A percentile compares a stretch with the other conserved stretches of the same genome.
Evolutionary conservation across 2,329 filamentous ascomycete genomes (phyloP).

Genomic region (Aspergillus piperis): DNA sequence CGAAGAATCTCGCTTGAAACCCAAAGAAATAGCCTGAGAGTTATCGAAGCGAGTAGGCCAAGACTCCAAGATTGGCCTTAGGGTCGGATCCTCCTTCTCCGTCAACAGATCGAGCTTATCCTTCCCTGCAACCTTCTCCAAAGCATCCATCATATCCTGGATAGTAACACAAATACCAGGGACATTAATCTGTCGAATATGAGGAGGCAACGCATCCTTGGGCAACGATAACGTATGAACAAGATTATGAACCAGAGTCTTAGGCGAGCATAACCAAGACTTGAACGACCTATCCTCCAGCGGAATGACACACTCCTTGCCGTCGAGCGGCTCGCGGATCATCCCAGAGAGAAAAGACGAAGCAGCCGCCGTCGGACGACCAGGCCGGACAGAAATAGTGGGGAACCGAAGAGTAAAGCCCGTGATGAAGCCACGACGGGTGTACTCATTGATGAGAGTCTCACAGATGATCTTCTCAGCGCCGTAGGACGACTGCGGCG

Average conservation of each 20-base stretch:
- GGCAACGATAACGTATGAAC: slow-evolving; percentile 51
- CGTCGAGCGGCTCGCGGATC: slow-evolving; percentile 63
- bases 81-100: slow-evolving; percentile 53
- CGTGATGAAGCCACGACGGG: slow-evolving; percentile 59
- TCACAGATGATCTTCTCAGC: slow-evolving; percentile 65
- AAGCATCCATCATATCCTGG: slow-evolving; percentile 58
- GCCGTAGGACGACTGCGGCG: slow-evolving; percentile 64
- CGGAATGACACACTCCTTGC: slow-evolving; percentile 54
- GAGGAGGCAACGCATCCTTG: slow-evolving; percentile 41
- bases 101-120: slow-evolving; percentile 53
- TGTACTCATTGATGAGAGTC: slow-evolving; percentile 64
- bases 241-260: slow-evolving; percentile 56
- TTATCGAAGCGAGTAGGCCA: slow-evolving; percentile 61
- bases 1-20: slow-evolving; percentile 54
- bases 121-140: slow-evolving; percentile 57
- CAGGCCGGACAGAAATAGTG: slow-evolving; percentile 63
- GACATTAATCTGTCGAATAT: slow-evolving; percentile 58
- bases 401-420: slow-evolving; percentile 62
- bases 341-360: slow-evolving; percentile 65
- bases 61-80: slow-evolving; percentile 56
- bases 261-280: slow-evolving; percentile 58
- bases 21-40: slow-evolving; percentile 52
- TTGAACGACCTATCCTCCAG: slow-evolving; percentile 54
- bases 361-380: slow-evolving; percentile 62
- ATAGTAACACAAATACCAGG: slow-evolving; percentile 58